A percentile compares a stretch with the other conserved stretches of the same genome.
Conservation (phyloP, 345 rosid genomes). For the Salix brachista region DNA sequence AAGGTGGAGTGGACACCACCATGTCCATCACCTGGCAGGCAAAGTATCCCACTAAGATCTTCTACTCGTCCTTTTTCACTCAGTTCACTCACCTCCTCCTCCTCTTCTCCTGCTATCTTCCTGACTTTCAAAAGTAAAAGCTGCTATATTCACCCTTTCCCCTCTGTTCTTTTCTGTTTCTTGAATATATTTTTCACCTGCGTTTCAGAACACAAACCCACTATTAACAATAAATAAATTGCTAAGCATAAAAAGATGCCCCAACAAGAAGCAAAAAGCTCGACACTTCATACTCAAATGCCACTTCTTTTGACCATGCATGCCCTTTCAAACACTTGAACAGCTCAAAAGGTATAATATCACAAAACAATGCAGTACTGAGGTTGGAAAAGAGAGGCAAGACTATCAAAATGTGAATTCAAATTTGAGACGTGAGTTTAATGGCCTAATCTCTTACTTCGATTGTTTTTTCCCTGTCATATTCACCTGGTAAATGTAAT, state of each 20-base stretch:
- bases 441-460: background rate
- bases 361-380: background rate
- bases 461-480: background rate
- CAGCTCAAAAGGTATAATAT: background rate
- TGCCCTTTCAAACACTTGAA: background rate
- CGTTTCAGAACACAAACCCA: slow-evolving; percentile 11
- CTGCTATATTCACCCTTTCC: slow-evolving; percentile 25
- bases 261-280: background rate
- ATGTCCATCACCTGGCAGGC: slow-evolving; percentile 48
- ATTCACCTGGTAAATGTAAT: background rate
- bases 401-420: background rate
- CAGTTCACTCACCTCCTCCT: slow-evolving; percentile 3
- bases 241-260: background rate
- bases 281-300: background rate
- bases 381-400: background rate
- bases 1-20: slow-evolving; percentile 46
- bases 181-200: slow-evolving; percentile 23
- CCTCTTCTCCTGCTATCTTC: slow-evolving; percentile 12
- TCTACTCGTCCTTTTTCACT: slow-evolving; percentile 30
- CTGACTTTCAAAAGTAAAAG: slow-evolving; percentile 35
- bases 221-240: background rate
- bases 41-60: slow-evolving; percentile 66
- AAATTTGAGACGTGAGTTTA: background rate
- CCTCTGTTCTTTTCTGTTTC: slow-evolving; percentile 2
- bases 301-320: slow-evolving; percentile 1